Evolutionary conservation across 805 yeast species (phyloP), one percentile per base, ranked within the genome.

Genomic region (Ascoidea asiatica): DNA sequence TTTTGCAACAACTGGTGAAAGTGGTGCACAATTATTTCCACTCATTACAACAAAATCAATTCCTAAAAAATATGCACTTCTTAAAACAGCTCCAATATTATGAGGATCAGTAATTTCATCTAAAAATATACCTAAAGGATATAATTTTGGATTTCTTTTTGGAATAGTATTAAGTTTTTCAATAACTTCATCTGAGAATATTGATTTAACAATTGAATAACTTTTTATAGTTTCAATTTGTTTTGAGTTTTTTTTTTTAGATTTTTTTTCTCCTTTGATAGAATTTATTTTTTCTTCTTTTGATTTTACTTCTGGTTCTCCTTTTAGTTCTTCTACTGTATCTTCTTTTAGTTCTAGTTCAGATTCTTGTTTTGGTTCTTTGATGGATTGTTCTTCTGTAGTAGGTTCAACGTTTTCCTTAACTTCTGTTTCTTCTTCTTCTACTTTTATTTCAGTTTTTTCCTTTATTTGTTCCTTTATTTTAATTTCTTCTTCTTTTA

Each of bases 1-100:
- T 57, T 88, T 89, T 21, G 79, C 73, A 2, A 87, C 89, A 0
- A 73, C 80, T 0, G 95, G 87, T 0, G 90, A 76, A 47, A 88
- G 59, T 17, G 80, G 73, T 1, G 95, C 85, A 48, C 75, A 68
- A 48, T 74, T 70, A 38, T 64, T 64, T 29, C 65, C 72, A 1
- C 79, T 75, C 3, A 73, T 57, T 2, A 74, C 67, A 4, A 76
- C 54, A 50, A 75, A 73, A 54, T 76, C 81, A 5, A 66, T 80
- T 6, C 81, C 82, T 21, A 76, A 58, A 52, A 59, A 76, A 56
- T 70, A 75, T 1, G 80, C 78, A 1, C 77, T 65, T 51, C 82
- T 56, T 18, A 74, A 53, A 36, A 76, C 69, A 23, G 75, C 78
- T 1, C 82, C 82, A 47, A 74, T 61, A 53, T 76, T 76, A 52